Conservation (phyloP, 148 eudicot species). For the Cornus florida region DNA sequence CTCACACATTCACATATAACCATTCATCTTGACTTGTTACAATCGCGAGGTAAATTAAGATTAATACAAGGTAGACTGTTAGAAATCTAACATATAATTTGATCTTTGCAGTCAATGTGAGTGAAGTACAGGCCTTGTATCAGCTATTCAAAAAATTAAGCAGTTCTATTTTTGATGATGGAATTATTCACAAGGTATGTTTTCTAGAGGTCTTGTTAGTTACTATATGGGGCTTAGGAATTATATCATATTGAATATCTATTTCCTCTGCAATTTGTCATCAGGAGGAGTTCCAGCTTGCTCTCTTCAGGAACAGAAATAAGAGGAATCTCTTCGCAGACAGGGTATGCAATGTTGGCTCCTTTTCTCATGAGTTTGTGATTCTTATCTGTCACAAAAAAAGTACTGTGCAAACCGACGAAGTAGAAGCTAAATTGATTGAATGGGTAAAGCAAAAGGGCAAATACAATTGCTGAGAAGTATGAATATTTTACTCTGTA, state of each 20-base stretch:
- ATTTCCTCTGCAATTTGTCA: slow-evolving; percentile 1
- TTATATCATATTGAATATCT: background rate
- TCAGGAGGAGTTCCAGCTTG: slow-evolving; percentile 93
- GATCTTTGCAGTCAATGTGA: slow-evolving; percentile 68
- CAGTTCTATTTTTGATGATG: slow-evolving; percentile 80
- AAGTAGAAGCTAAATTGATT: no score
- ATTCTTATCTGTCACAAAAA: background rate
- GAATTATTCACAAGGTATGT: slow-evolving; percentile 89
- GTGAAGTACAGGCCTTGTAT: slow-evolving; percentile 83
- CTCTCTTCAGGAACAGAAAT: slow-evolving; percentile 80
- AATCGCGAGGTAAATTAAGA: background rate
- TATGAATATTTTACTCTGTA: no score
- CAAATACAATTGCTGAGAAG: no score
- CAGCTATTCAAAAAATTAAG: slow-evolving; percentile 83
- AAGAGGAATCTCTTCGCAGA: slow-evolving; percentile 80
- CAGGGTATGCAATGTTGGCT: slow-evolving; percentile 47
- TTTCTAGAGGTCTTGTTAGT: background rate
- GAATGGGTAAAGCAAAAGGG: no score
- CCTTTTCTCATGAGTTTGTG: background rate
- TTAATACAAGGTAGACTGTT: background rate
- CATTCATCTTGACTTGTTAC: background rate
- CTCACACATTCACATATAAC: background rate
- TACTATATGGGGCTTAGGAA: background rate
- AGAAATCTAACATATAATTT: background rate
- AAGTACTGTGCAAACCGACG: background rate